phyloP scores from a whole-genome alignment of 768 basidiomycete species.

The Boletus rex-veris region DNA sequence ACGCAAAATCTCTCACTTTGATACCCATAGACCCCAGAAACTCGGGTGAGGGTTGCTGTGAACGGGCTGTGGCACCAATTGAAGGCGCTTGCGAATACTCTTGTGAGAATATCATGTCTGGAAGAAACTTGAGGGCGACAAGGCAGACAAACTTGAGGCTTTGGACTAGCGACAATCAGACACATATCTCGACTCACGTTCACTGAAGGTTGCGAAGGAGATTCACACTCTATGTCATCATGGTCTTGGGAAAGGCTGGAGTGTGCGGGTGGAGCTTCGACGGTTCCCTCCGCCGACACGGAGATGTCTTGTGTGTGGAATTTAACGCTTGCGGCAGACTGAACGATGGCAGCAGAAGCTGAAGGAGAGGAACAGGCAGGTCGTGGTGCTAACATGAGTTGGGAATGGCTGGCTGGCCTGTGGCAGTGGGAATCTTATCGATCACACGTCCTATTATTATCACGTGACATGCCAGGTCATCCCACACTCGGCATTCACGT shows the following conservation, averaged over 20 bases:
- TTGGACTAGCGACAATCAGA: constrained; percentile 25
- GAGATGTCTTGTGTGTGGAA: constrained; percentile 1
- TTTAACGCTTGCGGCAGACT: constrained; percentile 6
- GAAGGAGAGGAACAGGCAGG: constrained; percentile 11
- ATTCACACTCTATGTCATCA: constrained; percentile 18
- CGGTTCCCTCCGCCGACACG: constrained; percentile 2
- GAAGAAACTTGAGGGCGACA: constrained; percentile 21
- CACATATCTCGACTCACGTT: constrained; percentile 38
- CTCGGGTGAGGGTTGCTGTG: constrained; percentile 37
- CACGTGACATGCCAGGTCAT: constrained; percentile 19
- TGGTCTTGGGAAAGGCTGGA: background rate
- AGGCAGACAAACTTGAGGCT: constrained; percentile 33
- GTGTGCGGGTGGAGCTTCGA: background rate
- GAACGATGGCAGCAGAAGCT: background rate
- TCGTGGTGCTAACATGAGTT: constrained; percentile 28
- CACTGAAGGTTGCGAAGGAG: constrained; percentile 21
- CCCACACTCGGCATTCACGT: background rate
- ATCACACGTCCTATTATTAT: constrained; percentile 4
- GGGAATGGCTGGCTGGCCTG: constrained; percentile 2
- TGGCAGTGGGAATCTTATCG: constrained; percentile 27
- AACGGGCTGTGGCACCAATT: background rate
- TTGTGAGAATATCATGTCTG: constrained; percentile 5
- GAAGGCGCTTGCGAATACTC: constrained; percentile 19
- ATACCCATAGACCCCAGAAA: constrained; percentile 33
- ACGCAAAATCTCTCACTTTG: constrained; percentile 60